Evolutionary conservation across 2,329 filamentous ascomycete species (phyloP), one percentile per base, ranked within the genome.

Genomic region (Ciborinia camelliae): DNA sequence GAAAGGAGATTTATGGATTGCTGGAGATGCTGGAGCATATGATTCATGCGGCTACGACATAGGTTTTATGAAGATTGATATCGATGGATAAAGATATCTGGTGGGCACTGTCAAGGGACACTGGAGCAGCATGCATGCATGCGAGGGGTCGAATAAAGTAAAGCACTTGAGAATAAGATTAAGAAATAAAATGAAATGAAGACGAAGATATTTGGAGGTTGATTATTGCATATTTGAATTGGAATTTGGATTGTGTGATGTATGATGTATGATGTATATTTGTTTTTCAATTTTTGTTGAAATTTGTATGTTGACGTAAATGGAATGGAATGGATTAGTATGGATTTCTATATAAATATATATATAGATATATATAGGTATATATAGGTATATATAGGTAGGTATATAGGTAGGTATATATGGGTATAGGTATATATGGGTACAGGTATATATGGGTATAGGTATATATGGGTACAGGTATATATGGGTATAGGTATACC

Each of bases 41-140:
- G 54, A 64, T 64, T 60, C 62, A 64, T 61, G 45, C 55, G 62
- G 45, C 62, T 61, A 64, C 54, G 62, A 60, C 54, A 32, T 43
- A 26, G 43, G 59, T 59, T n/a, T n/a, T 59, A 59, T 20, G 55
- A 30, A 59, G 55, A 59, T 53, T 62, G 59, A 37, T 62, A 41
- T 62, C 50, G 55, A 48, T 47, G 55, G 41, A 59, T 59, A 59
- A 35, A 59, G 55, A 59, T 59, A 48, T 59, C 55, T 47, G 55
- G 55, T 59, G 55, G 41, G 55, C 41, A 59, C 55, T 59, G 55
- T 59, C n/a, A 59, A 47, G 43, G 55, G 55, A 59, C 55, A 59
- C 55, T 59, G 41, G 55, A 59, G 41, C 32, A 59, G 41, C 14
- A 47, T 58, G 54, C 14, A 47, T 58, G 54, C 55, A 59, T 47